These are phyloP conservation scores for Martiniozyma abietophila DNA, from an alignment of 805 yeast genomes.

Conservation along the genomic window DNA sequence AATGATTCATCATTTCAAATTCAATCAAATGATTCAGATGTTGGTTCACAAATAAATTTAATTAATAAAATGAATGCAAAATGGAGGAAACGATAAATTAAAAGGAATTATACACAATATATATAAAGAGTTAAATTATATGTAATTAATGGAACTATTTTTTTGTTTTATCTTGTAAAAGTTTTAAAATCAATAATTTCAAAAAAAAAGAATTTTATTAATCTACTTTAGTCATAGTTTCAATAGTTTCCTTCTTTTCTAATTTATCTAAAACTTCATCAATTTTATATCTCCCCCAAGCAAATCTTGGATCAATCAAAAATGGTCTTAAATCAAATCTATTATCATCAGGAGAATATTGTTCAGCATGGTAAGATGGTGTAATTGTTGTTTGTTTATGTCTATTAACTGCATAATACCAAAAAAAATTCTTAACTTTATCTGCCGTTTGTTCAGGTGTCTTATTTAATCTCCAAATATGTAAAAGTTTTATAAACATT, in stretches of 20 bases:
- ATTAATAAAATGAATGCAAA: constrained; percentile 23
- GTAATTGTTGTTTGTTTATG: constrained; percentile 98
- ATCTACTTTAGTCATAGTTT: constrained; percentile 36
- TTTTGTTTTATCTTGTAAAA: no score
- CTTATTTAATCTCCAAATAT: constrained; percentile 83
- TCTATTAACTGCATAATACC: constrained; percentile 88
- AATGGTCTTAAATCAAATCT: constrained; percentile 96
- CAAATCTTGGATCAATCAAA: constrained; percentile 78
- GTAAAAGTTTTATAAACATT: constrained; percentile 83
- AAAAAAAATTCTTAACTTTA: constrained; percentile 88
- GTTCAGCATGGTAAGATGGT: constrained; percentile 96
- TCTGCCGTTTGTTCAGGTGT: constrained; percentile 81
- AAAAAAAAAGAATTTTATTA: background rate
- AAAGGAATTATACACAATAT: no score
- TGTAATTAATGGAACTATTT: background rate
- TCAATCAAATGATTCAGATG: no score
- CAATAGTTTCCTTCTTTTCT: constrained; percentile 30
- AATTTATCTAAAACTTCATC: constrained; percentile 64
- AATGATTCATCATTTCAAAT: constrained; percentile 30
- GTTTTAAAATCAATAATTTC: background rate
- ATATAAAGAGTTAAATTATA: constrained; percentile 27
- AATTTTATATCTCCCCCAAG: constrained; percentile 84
- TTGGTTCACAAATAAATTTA: constrained; percentile 21
- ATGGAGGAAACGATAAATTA: no score
- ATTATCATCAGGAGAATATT: constrained; percentile 96